Percentiles rank a stretch among this genome's conserved stretches.
phyloP scores from a whole-genome alignment of 805 yeast genomes.

The Pichia exigua region DNA sequence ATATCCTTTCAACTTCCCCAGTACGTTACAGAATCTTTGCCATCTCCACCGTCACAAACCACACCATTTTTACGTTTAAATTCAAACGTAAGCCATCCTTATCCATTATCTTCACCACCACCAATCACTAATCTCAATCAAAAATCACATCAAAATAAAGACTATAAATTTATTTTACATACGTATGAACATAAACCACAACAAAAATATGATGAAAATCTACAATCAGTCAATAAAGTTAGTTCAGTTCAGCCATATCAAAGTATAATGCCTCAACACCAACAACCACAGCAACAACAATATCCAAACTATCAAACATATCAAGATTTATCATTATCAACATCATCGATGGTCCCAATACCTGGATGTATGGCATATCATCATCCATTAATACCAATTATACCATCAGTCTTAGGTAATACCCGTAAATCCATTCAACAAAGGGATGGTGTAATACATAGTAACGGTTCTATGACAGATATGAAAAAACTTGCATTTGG shows the following conservation, averaged over 20 bases:
- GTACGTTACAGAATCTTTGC: not conserved
- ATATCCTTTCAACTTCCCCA: not conserved
- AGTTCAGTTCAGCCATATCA: not conserved
- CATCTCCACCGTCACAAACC: not conserved
- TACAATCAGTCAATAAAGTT: not conserved
- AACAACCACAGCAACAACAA: not conserved
- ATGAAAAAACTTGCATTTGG: slow-evolving; percentile 5
- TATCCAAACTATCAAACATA: not conserved
- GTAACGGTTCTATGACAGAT: not conserved
- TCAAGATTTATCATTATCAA: not conserved
- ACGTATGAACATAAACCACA: not conserved
- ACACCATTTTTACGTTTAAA: not conserved
- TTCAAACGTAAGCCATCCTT: not conserved
- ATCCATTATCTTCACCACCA: not conserved
- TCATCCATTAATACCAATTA: slow-evolving; percentile 7
- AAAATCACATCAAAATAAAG: not conserved
- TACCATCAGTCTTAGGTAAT: slow-evolving; percentile 6
- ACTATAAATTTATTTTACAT: not conserved
- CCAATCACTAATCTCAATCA: not conserved
- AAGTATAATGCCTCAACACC: not conserved
- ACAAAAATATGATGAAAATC: not conserved
- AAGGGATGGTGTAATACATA: not conserved
- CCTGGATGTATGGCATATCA: slow-evolving; percentile 8
- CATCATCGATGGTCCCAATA: slow-evolving; percentile 1
- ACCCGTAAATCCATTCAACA: not conserved